Percentiles rank a stretch among this genome's conserved stretches.
Evolutionary conservation across 2,329 filamentous ascomycete genomes (phyloP).

Genomic region (Aphanocladium album): DNA sequence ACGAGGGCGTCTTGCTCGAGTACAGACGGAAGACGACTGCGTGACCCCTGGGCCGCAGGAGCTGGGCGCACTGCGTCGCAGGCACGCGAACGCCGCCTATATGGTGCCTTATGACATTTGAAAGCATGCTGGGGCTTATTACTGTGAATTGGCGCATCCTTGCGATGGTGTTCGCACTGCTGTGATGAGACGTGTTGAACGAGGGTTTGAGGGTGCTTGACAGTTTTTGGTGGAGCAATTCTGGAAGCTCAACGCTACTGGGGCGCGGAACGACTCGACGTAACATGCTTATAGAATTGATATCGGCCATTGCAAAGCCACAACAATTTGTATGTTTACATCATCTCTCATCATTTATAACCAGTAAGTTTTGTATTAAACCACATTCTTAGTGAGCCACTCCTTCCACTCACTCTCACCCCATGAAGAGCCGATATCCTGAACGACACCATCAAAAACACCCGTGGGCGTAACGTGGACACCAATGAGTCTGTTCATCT

Average conservation of each 20-base stretch:
- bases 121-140: background rate
- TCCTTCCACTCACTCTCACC: conserved; percentile 76
- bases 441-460: conserved; percentile 79
- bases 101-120: background rate
- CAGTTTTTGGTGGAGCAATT: conserved; percentile 3
- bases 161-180: background rate
- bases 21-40: background rate
- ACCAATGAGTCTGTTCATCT: conserved; percentile 71
- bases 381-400: conserved; percentile 62
- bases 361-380: conserved; percentile 23
- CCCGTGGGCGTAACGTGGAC: conserved; percentile 91
- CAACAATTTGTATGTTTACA: background rate
- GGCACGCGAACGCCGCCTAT: background rate
- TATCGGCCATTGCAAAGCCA: background rate
- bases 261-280: background rate
- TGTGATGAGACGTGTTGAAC: background rate
- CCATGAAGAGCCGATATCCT: conserved; percentile 76
- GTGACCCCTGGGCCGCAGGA: background rate
- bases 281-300: background rate
- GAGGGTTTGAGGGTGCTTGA: background rate
- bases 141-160: background rate
- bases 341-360: background rate
- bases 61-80: background rate
- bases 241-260: background rate
- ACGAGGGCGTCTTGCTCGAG: background rate